phyloP scores from a whole-genome alignment of 495 filamentous ascomycete genomes.

The Oidiodendron maius region DNA sequence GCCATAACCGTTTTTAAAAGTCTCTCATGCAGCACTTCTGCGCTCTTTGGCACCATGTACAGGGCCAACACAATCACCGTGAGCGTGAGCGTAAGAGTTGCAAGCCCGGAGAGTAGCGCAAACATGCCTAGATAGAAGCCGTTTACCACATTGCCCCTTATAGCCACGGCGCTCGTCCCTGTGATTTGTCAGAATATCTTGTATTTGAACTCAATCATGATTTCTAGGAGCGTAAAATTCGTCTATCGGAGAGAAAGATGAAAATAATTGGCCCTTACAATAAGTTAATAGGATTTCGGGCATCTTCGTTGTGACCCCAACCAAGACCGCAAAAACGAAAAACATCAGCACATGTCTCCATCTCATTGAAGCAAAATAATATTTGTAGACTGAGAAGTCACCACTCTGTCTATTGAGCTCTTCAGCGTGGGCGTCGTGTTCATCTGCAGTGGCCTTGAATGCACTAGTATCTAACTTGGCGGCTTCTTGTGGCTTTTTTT shows the following conservation, averaged over 20 bases:
- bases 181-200: conserved; percentile 27
- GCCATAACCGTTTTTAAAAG: conserved; percentile 17
- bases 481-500: neutral
- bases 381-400: conserved; percentile 4
- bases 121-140: conserved; percentile 10
- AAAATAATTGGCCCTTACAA: neutral
- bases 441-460: neutral
- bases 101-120: neutral
- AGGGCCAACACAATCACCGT: neutral
- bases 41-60: conserved; percentile 7
- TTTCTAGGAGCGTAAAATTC: neutral
- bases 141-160: conserved; percentile 11
- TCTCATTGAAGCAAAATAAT: conserved; percentile 10
- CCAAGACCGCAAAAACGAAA: neutral
- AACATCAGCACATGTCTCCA: neutral
- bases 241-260: neutral
- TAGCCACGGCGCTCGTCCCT: conserved; percentile 9
- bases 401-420: conserved; percentile 17
- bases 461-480: neutral
- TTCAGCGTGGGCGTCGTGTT: conserved; percentile 7
- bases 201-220: neutral
- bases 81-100: conserved; percentile 11
- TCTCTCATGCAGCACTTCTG: conserved; percentile 16
- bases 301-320: neutral
- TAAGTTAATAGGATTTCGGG: neutral